Conservation (phyloP, 768 basidiomycete genomes). For the Xerocomellus chrysenteron region DNA sequence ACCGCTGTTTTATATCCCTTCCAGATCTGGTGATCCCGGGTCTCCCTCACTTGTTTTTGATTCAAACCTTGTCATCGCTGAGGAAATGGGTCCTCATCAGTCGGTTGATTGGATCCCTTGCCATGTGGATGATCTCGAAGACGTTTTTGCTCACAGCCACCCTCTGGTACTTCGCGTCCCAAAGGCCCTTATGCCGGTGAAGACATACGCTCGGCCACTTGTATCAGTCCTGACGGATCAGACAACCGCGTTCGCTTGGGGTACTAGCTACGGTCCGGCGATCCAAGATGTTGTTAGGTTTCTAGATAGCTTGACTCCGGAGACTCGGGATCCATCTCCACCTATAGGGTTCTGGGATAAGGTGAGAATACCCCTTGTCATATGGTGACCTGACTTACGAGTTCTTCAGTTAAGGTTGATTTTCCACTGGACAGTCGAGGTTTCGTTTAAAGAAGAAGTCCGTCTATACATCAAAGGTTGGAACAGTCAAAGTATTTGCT, state of each 20-base stretch:
- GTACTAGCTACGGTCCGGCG: slow-evolving; percentile 80
- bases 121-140: slow-evolving; percentile 55
- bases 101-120: slow-evolving; percentile 76
- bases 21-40: slow-evolving; percentile 34
- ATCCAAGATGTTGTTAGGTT: slow-evolving; percentile 85
- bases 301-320: slow-evolving; percentile 75
- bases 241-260: slow-evolving; percentile 82
- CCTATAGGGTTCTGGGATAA: slow-evolving; percentile 96
- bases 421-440: slow-evolving; percentile 77
- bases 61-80: slow-evolving; percentile 79
- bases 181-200: slow-evolving; percentile 94
- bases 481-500: slow-evolving; percentile 3
- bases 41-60: slow-evolving; percentile 60
- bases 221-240: slow-evolving; percentile 64
- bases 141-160: slow-evolving; percentile 49
- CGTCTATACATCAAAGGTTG: slow-evolving; percentile 86
- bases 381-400: slow-evolving; percentile 1
- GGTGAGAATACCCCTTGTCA: slow-evolving; percentile 38
- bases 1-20: slow-evolving; percentile 74
- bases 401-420: slow-evolving; percentile 61
- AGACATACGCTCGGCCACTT: slow-evolving; percentile 79
- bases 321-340: slow-evolving; percentile 79
- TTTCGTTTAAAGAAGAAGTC: slow-evolving; percentile 68
- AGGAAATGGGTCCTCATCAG: slow-evolving; percentile 71
- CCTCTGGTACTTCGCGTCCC: slow-evolving; percentile 66